Evolutionary conservation across 2,329 filamentous ascomycete species (phyloP).

Genomic region (Aureobasidium melanogenum): DNA sequence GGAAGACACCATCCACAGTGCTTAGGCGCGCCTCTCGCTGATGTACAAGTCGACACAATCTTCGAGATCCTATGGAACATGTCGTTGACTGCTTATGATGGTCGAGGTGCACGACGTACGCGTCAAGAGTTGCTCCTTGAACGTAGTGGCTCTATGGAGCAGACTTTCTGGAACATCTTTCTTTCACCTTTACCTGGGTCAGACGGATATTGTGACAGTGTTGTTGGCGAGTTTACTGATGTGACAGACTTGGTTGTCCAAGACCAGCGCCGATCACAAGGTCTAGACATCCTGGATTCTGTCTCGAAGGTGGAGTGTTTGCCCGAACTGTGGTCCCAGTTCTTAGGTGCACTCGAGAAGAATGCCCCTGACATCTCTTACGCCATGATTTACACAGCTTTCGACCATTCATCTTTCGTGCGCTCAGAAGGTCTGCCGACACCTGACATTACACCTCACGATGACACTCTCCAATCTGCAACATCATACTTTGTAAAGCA

Average conservation of each 20-base stretch:
- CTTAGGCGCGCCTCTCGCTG: neutral
- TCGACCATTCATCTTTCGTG: constrained; percentile 12
- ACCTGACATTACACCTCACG: neutral
- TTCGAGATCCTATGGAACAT: neutral
- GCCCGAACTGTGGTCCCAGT: constrained; percentile 10
- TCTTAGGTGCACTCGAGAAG: constrained; percentile 1
- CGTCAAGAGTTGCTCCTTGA: constrained; percentile 18
- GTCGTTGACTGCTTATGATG: constrained; percentile 17
- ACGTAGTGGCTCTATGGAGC: constrained; percentile 21
- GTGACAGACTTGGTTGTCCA: constrained; percentile 6
- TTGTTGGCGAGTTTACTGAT: constrained; percentile 14
- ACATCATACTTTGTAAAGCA: neutral
- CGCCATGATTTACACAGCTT: constrained; percentile 14
- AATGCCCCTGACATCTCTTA: constrained; percentile 11
- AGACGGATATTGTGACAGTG: constrained; percentile 11
- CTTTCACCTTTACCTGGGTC: constrained; percentile 19
- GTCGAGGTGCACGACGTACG: constrained; percentile 16
- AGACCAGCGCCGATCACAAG: constrained; percentile 4
- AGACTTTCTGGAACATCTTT: constrained; percentile 22
- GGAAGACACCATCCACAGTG: constrained; percentile 13
- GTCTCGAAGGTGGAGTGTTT: neutral
- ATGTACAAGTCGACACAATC: neutral
- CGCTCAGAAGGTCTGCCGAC: constrained; percentile 11
- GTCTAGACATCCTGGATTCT: constrained; percentile 4
- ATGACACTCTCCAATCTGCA: neutral